Percentiles rank a stretch among this genome's conserved stretches.
Conservation (phyloP, 164 flowering plant species). For the Umbellularia californica region DNA sequence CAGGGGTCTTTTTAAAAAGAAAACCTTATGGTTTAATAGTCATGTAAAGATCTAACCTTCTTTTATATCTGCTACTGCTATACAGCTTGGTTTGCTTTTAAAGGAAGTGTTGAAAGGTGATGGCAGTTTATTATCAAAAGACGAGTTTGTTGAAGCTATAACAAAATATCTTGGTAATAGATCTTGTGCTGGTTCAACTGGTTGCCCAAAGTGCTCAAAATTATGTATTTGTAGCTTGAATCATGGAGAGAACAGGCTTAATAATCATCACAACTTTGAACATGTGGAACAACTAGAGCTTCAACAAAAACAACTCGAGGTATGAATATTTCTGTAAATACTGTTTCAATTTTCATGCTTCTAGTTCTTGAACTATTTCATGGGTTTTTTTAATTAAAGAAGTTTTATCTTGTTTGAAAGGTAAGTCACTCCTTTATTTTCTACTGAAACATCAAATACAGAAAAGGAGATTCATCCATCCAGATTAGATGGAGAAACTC, state of each 20-base stretch:
- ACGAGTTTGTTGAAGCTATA: conserved; percentile 54
- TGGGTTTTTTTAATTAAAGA: neutral
- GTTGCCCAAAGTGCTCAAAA: conserved; percentile 40
- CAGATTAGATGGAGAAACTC: no score
- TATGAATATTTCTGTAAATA: conserved; percentile 17
- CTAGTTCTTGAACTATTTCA: neutral
- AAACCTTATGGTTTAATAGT: neutral
- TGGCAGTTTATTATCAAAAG: conserved; percentile 32
- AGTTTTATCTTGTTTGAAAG: neutral
- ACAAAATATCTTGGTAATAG: conserved; percentile 45
- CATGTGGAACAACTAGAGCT: conserved; percentile 30
- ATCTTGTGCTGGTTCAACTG: conserved; percentile 32
- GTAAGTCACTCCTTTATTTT: neutral
- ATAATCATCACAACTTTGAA: conserved; percentile 11
- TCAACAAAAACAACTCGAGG: conserved; percentile 63
- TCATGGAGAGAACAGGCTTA: conserved; percentile 14
- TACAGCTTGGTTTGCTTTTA: conserved; percentile 57
- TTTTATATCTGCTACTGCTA: conserved; percentile 1
- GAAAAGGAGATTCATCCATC: no score
- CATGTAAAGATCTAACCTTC: neutral
- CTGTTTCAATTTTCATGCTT: neutral
- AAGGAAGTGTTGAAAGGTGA: conserved; percentile 50
- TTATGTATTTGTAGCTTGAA: conserved; percentile 59
- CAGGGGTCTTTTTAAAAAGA: neutral
- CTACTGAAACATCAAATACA: no score